Conservation (phyloP, 2,329 filamentous ascomycete genomes). For the Magnaporthales sp. region DNA sequence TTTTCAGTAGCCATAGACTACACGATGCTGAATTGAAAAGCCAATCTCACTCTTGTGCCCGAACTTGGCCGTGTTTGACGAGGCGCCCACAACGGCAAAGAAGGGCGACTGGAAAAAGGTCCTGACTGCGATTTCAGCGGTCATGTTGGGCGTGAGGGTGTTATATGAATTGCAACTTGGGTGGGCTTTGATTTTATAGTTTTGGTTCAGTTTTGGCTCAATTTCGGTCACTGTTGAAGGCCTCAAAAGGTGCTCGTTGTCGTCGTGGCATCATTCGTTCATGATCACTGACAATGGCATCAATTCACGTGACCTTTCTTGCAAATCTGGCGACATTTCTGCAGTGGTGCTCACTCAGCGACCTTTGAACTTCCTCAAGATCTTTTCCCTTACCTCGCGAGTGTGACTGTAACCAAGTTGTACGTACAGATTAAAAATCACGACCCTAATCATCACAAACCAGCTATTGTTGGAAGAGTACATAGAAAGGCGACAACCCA, state of each 20-base stretch:
- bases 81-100: constrained; percentile 87
- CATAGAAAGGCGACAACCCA: background rate
- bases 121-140: constrained; percentile 63
- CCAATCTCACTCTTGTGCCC: constrained; percentile 69
- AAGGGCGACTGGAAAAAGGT: constrained; percentile 71
- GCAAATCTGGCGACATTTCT: background rate
- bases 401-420: too few species aligned
- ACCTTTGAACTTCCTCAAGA: background rate
- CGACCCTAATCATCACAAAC: too few species aligned
- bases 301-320: background rate
- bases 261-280: background rate
- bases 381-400: too few species aligned
- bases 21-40: background rate
- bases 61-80: constrained; percentile 75
- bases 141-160: constrained; percentile 29
- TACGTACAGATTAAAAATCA: too few species aligned
- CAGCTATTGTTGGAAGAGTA: too few species aligned
- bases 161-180: background rate
- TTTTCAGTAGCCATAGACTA: background rate
- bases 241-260: background rate
- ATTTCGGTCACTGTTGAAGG: background rate
- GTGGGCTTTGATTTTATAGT: background rate
- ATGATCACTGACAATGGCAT: background rate
- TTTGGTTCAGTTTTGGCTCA: background rate
- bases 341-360: background rate